Evolutionary conservation across 2,329 filamentous ascomycete genomes (phyloP).

Genomic region (Macrophomina tecta): DNA sequence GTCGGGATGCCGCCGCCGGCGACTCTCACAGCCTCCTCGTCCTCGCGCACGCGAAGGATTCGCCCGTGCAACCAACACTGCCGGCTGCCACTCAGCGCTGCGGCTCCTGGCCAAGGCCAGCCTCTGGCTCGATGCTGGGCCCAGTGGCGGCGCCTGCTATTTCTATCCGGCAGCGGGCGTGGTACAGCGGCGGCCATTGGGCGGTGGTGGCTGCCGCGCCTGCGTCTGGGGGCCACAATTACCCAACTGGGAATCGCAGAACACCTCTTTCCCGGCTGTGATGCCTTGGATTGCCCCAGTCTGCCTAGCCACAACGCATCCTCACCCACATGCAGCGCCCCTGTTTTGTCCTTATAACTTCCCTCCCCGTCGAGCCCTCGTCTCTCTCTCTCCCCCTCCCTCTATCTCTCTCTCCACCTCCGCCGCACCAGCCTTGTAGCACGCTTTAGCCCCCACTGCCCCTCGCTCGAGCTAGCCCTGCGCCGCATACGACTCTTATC

Average conservation of each 20-base stretch:
- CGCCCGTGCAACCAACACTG: background rate
- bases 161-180: background rate
- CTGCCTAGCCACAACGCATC: background rate
- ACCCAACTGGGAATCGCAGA: conserved; percentile 9
- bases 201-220: conserved; percentile 4
- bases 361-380: background rate
- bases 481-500: conserved; percentile 10
- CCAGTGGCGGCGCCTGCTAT: conserved; percentile 5
- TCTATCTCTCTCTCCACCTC: background rate
- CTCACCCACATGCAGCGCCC: background rate
- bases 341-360: background rate
- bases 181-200: background rate
- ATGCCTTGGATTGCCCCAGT: conserved; percentile 3
- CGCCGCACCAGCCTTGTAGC: background rate
- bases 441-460: conserved; percentile 3
- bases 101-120: conserved; percentile 1
- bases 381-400: background rate
- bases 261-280: background rate
- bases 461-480: conserved; percentile 7
- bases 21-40: background rate
- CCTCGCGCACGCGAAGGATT: background rate
- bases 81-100: background rate
- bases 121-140: background rate
- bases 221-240: conserved; percentile 9
- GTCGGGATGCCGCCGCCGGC: background rate